Evolutionary conservation across 129 eudicot genomes (phyloP).

Genomic region (Escallonia herrerae): DNA sequence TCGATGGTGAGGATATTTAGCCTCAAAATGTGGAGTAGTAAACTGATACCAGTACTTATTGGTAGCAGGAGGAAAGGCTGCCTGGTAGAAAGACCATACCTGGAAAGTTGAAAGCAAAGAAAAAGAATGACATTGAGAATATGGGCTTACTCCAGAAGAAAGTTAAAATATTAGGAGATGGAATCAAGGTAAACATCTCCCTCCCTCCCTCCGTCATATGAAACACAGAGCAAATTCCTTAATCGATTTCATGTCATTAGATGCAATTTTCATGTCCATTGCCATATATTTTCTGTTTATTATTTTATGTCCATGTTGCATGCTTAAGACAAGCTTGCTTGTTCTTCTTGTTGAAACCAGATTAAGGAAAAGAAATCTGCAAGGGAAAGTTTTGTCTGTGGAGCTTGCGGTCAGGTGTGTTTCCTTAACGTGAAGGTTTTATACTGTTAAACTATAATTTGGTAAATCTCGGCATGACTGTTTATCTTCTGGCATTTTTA

Average conservation of each 20-base stretch:
- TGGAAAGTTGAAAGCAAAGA: constrained; percentile 66
- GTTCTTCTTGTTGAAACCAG: constrained; percentile 31
- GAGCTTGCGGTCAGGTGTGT: constrained; percentile 98
- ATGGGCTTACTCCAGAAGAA: constrained; percentile 58
- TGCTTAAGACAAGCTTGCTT: background rate
- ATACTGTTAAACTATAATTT: background rate
- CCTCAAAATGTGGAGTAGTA: constrained; percentile 2
- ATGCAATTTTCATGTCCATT: no score
- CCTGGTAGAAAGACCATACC: constrained; percentile 32
- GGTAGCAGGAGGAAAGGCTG: constrained; percentile 63
- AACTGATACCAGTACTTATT: constrained; percentile 9
- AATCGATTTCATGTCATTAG: no score
- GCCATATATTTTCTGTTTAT: no score
- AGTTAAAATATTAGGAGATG: constrained; percentile 74
- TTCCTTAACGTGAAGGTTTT: constrained; percentile 1
- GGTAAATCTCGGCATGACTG: background rate
- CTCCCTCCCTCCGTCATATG: constrained; percentile 1
- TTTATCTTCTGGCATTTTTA: constrained; percentile 21
- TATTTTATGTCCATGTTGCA: background rate
- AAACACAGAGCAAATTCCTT: no score
- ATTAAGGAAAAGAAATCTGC: constrained; percentile 86
- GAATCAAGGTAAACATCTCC: constrained; percentile 42
- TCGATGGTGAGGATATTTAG: background rate
- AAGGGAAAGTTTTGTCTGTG: constrained; percentile 86
- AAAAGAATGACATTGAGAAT: constrained; percentile 54